Conservation (phyloP, 345 rosid species). For the Boechera retrofracta region DNA sequence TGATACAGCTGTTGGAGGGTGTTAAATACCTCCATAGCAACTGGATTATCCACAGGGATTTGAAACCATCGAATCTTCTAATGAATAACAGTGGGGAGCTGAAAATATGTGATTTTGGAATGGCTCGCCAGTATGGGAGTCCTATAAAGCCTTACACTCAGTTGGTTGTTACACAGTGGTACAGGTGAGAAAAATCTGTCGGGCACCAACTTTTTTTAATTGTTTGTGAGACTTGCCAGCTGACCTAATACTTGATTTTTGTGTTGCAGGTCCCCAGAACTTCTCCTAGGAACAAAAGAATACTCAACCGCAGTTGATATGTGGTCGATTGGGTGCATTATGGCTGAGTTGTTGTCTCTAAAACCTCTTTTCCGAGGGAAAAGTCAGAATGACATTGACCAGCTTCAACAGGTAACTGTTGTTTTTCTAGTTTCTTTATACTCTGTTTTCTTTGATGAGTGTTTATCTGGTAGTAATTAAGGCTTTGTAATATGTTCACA, state of each 20-base stretch:
- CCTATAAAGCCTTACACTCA: slow-evolving; percentile 80
- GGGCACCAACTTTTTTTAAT: background rate
- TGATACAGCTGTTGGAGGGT: slow-evolving; percentile 85
- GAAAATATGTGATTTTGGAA: slow-evolving; percentile 84
- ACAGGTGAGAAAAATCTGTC: slow-evolving; percentile 58
- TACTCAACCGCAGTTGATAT: slow-evolving; percentile 90
- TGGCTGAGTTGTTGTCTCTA: slow-evolving; percentile 78
- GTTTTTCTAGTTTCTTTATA: background rate
- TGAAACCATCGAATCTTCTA: slow-evolving; percentile 87
- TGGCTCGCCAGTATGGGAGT: slow-evolving; percentile 87
- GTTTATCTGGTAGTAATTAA: slow-evolving; percentile 10
- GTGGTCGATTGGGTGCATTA: slow-evolving; percentile 96
- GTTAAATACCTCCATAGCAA: slow-evolving; percentile 86
- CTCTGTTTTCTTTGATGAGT: slow-evolving; percentile 12
- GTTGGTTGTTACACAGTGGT: slow-evolving; percentile 82
- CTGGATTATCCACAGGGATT: slow-evolving; percentile 90
- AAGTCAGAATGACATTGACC: slow-evolving; percentile 62
- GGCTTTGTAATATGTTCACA: slow-evolving; percentile 40
- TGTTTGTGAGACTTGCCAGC: slow-evolving; percentile 8
- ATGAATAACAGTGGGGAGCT: slow-evolving; percentile 78
- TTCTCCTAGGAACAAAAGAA: slow-evolving; percentile 72
- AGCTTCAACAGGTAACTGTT: slow-evolving; percentile 66
- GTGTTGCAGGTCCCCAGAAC: slow-evolving; percentile 81
- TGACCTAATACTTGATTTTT: slow-evolving; percentile 20
- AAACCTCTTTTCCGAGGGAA: slow-evolving; percentile 77